These are phyloP conservation scores for Globisporangium megalacanthum DNA, from an alignment of 352 stramenopile species.

Conservation along the genomic window DNA sequence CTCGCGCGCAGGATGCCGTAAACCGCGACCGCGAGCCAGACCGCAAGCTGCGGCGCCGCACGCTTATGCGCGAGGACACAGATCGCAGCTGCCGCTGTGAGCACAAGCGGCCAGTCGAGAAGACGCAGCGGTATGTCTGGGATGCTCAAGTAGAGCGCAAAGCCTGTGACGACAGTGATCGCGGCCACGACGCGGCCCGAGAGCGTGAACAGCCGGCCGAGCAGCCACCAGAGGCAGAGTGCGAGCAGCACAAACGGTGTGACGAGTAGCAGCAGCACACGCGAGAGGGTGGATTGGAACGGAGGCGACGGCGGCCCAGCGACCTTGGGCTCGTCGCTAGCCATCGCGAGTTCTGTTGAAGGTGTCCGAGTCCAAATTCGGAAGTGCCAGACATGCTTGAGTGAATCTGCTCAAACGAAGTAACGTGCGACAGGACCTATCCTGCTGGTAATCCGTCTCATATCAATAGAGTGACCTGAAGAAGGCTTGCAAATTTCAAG, in stretches of 20 bases:
- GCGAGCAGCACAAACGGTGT: slow-evolving; percentile 38
- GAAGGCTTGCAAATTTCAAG: too few species aligned
- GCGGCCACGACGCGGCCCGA: slow-evolving; percentile 27
- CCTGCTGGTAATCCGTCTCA: too few species aligned
- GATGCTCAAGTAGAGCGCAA: slow-evolving; percentile 50
- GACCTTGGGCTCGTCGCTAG: slow-evolving; percentile 1
- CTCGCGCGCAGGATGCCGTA: slow-evolving; percentile 43
- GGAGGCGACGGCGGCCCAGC: background rate
- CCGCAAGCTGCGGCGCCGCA: slow-evolving; percentile 14
- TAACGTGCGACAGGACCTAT: too few species aligned
- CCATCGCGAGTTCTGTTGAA: background rate
- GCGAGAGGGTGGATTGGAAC: slow-evolving; percentile 11
- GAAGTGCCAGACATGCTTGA: too few species aligned
- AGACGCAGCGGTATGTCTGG: slow-evolving; percentile 37
- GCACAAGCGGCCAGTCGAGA: slow-evolving; percentile 57
- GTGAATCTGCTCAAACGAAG: too few species aligned
- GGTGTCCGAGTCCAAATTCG: background rate
- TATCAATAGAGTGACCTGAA: too few species aligned
- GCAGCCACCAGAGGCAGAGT: slow-evolving; percentile 47
- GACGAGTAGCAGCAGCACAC: slow-evolving; percentile 28
- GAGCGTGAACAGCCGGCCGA: slow-evolving; percentile 46
- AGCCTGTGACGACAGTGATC: slow-evolving; percentile 20
- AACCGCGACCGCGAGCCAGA: slow-evolving; percentile 26
- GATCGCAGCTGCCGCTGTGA: slow-evolving; percentile 26
- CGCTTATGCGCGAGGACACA: slow-evolving; percentile 7